Percentiles rank a stretch among this genome's conserved stretches.
Conservation (phyloP, 441 rosid genomes). For the Adansonia gregorii region DNA sequence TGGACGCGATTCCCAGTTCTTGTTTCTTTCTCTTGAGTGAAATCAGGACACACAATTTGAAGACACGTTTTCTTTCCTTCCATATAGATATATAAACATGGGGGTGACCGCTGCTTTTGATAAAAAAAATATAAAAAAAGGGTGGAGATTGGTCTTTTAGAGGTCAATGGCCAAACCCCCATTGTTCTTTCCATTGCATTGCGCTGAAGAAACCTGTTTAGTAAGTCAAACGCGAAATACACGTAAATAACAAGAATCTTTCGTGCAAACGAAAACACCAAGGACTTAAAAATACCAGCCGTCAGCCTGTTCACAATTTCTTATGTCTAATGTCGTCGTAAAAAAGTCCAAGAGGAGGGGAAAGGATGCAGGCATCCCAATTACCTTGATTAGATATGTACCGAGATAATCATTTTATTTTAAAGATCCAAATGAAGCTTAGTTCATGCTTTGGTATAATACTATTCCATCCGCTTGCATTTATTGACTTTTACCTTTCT, state of each 20-base stretch:
- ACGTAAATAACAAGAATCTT: neutral
- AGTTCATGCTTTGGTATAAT: neutral
- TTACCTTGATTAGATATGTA: neutral
- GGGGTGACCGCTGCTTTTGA: neutral
- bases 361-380: neutral
- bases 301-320: neutral
- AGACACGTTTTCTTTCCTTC: neutral
- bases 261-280: neutral
- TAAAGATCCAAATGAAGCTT: neutral
- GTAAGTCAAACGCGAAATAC: neutral
- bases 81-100: neutral
- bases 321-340: neutral
- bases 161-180: neutral
- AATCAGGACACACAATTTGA: neutral
- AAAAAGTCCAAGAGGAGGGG: neutral
- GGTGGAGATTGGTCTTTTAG: neutral
- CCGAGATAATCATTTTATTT: neutral
- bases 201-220: neutral
- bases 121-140: neutral
- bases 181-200: constrained; percentile 5
- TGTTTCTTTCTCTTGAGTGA: neutral
- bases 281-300: neutral
- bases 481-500: neutral
- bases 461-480: neutral
- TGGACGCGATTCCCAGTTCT: constrained; percentile 69